These are phyloP conservation scores for Lentinula boryana DNA, from an alignment of 768 basidiomycete species.

Conservation along the genomic window DNA sequence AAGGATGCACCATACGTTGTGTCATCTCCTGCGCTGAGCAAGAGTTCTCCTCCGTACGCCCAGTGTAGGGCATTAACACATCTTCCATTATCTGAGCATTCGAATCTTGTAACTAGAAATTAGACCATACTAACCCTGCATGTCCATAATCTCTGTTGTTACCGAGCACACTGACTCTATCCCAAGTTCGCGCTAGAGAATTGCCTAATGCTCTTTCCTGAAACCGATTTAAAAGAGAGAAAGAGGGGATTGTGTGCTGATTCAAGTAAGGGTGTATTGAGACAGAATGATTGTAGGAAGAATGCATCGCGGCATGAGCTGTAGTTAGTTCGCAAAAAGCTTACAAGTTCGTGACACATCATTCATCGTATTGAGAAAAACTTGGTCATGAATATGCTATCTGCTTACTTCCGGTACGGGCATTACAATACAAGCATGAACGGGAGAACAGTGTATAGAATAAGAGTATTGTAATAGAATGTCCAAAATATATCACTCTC, in stretches of 20 bases:
- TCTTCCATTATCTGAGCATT: constrained; percentile 24
- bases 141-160: constrained; percentile 51
- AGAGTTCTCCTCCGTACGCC: constrained; percentile 57
- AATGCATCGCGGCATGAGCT: background rate
- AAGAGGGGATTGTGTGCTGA: background rate
- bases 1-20: constrained; percentile 38
- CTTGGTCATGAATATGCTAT: background rate
- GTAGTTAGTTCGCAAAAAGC: background rate
- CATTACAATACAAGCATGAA: background rate
- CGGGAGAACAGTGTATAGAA: background rate
- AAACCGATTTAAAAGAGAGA: background rate
- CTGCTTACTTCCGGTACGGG: background rate
- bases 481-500: background rate
- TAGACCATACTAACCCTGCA: constrained; percentile 45
- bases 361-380: no score
- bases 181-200: constrained; percentile 21
- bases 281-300: background rate
- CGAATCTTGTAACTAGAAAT: background rate
- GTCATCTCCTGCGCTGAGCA: constrained; percentile 73
- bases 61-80: constrained; percentile 78
- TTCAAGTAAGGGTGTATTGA: background rate
- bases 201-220: background rate
- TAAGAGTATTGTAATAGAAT: background rate
- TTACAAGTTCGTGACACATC: no score
- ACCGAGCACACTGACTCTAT: constrained; percentile 74